A percentile compares a stretch with the other conserved stretches of the same genome.
phyloP scores from a whole-genome alignment of 148 eudicot genomes.

The Euryodendron excelsum region DNA sequence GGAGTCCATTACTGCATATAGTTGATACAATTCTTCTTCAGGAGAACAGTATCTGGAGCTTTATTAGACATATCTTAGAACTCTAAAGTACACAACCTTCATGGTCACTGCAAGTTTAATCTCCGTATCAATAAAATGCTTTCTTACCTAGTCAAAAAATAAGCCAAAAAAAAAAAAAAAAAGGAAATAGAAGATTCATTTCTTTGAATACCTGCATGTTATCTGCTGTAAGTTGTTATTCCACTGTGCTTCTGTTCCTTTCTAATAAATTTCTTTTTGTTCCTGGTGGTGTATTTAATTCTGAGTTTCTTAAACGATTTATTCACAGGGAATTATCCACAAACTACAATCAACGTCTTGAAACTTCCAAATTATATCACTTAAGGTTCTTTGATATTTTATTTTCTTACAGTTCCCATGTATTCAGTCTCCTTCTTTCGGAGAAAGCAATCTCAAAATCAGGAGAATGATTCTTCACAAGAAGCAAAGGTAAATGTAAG shows the following conservation, averaged over 20 bases:
- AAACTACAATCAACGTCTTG: background rate
- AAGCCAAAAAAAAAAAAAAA: too few species aligned
- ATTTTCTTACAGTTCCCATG: conserved; percentile 16
- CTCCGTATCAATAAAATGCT: background rate
- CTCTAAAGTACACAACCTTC: background rate
- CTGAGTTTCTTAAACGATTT: background rate
- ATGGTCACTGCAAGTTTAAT: background rate
- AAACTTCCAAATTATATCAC: background rate
- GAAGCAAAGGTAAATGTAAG: conserved; percentile 55
- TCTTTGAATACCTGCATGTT: background rate
- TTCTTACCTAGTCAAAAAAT: too few species aligned
- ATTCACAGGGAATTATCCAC: background rate
- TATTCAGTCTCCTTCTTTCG: conserved; percentile 43
- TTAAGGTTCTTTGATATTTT: background rate
- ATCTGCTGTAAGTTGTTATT: background rate
- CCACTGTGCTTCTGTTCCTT: background rate
- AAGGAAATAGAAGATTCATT: background rate
- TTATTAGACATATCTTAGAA: background rate
- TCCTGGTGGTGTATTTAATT: background rate
- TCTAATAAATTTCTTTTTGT: too few species aligned
- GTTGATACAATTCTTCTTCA: background rate
- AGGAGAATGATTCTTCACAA: conserved; percentile 34
- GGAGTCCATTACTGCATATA: background rate
- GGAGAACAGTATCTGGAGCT: background rate
- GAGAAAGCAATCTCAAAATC: conserved; percentile 45